Evolutionary conservation across 2,329 filamentous ascomycete species (phyloP), one percentile per base, ranked within the genome.

Genomic region (Cytospora mali): DNA sequence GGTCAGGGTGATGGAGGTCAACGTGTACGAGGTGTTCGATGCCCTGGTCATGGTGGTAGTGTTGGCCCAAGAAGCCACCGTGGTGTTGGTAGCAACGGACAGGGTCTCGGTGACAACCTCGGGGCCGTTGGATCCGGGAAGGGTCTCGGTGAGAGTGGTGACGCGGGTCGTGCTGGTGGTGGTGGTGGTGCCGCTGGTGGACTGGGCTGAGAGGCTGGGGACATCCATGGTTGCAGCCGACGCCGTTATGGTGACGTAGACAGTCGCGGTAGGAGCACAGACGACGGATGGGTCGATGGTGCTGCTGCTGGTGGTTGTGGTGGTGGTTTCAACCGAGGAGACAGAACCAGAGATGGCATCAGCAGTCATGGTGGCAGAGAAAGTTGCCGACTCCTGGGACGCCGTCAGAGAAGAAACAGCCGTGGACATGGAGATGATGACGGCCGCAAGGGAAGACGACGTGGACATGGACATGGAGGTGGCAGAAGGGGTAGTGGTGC

Each of bases 1-100:
- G 7, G 74, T 75, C 49, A 69, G 46, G 16, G 29, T 55, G 55
- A 35, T 55, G 61, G 53, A 50, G 51, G 63, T 58, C 27, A 65
- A 25, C 11, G 42, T 51, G 28, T 52, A 31, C 3, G 42, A 33
- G 31, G 31, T 33, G 9, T 10, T 3, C 31, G 31, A 3, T n/a
- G 42, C 7, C n/a, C 3, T 46, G 42, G n/a, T 46, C 53, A 57
- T 58, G 31, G 50, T 52, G 27, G 69, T 55, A 16, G 70, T 70
- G 39, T 72, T 54, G 31, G 66, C 68, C n/a, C 68, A 66, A 10
- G 65, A 48, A 51, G 35, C 23, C 53, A 64, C 62, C 29, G 59
- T 67, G 35, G 55, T 57, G 55, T 60, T 61, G 57, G 53, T 46
- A 23, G 55, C 49, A 21, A 39, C 42, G 50, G 63, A 53, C 3